These are phyloP conservation scores for Globisporangium spiculum DNA, from an alignment of 352 stramenopile genomes.

Conservation along the genomic window DNA sequence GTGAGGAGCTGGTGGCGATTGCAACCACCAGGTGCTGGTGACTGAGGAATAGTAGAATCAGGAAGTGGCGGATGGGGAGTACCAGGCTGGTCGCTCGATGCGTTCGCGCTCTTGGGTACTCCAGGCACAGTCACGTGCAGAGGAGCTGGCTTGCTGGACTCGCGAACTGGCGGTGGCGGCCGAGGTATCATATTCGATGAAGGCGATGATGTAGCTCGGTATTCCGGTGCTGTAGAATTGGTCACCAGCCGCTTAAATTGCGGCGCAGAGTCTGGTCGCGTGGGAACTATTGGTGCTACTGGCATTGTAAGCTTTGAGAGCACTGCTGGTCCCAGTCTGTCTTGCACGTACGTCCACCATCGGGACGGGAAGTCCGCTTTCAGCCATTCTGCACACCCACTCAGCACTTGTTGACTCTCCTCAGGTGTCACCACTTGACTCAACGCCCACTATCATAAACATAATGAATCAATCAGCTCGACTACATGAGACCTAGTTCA, in stretches of 20 bases:
- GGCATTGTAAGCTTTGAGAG: conserved; percentile 10
- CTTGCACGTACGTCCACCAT: conserved; percentile 39
- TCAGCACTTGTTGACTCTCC: conserved; percentile 28
- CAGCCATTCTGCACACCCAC: conserved; percentile 35
- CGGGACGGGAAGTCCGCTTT: conserved; percentile 45
- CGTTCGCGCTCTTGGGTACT: background rate
- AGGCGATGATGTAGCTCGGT: conserved; percentile 2
- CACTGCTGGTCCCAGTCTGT: conserved; percentile 19
- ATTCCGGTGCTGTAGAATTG: background rate
- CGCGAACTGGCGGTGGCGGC: background rate
- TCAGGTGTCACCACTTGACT: conserved; percentile 36
- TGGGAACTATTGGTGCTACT: background rate
- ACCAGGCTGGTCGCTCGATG: background rate
- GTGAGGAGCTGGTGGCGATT: conserved; percentile 59
- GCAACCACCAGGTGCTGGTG: conserved; percentile 17
- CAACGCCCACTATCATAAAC: conserved; percentile 40
- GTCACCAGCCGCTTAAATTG: background rate
- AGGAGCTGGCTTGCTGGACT: background rate
- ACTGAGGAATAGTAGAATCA: background rate
- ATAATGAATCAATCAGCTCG: background rate
- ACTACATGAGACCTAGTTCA: background rate
- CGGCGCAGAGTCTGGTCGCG: conserved; percentile 12
- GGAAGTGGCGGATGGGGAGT: background rate
- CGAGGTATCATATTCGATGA: conserved; percentile 8
- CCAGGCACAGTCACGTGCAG: conserved; percentile 6